Base-by-base conservation (phyloP, 129 eudicot genomes). In the Erigeron canadensis region DNA sequence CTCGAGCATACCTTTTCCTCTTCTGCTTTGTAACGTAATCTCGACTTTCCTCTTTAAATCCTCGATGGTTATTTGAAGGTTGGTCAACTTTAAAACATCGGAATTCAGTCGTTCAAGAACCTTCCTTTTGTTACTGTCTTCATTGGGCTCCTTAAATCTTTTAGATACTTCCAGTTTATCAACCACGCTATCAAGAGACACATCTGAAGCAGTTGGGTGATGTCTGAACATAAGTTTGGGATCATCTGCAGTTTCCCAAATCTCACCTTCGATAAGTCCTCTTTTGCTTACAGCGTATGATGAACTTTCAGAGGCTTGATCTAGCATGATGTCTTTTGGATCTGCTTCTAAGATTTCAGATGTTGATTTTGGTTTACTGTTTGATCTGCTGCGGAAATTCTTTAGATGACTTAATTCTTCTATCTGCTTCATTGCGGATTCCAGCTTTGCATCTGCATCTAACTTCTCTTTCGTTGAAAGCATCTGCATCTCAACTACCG, bases 31-130 rank as follows among this genome's bases (percentile, higher is more conserved):
- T 74, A 82, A 89, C 0, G 78, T 82, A 9, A 75, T 72, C 74
- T 87, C 86, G 12, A 89, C 74, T 63, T 87, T 90, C 85, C 83
- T 76, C 85, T 81, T 95, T 78, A 95, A 62, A 71, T 95, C 97
- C 66, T 90, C 91, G 9, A 95, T 86, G 0, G 99, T 95, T n/a
- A 90, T 95, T 28, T 95, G 94, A 62, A 90, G 99, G 75, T 90
- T 90, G 10, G 94, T 89, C 54, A 95, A 12, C 66, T 86, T 95
- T 73, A 82, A 91, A 43, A 84, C 87, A 59, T 95, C 99, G 0
- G 96, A 95, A 28, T 86, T 84, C 6, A 95, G 87, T 74, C 97
- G 79, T 70, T 90, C 96, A 5, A 95, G 65, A 15, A 88, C 82
- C 69, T 86, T 88, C 62, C 84, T 73, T 69, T 83, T 84, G 86